Evolutionary conservation across 352 stramenopile species (phyloP).

Genomic region (Phytophthora kernoviae): DNA sequence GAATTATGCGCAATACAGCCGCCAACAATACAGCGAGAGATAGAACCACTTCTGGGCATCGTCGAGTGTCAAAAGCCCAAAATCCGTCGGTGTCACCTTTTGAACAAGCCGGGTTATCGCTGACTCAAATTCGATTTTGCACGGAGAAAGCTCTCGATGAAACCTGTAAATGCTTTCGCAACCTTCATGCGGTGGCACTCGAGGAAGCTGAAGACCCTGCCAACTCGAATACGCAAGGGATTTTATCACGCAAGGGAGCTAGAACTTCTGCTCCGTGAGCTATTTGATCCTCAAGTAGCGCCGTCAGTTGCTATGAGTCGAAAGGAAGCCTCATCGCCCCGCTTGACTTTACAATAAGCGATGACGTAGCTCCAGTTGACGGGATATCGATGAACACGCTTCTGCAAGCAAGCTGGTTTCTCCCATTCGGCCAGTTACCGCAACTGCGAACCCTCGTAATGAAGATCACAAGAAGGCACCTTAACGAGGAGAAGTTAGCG

Average conservation of each 20-base stretch:
- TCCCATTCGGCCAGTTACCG: conserved; percentile 60
- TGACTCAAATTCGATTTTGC: conserved; percentile 61
- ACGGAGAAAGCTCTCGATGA: conserved; percentile 53
- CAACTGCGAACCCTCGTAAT: conserved; percentile 51
- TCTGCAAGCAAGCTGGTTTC: conserved; percentile 63
- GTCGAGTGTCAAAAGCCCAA: conserved; percentile 4
- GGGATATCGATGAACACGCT: conserved; percentile 32
- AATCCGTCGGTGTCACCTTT: conserved; percentile 31
- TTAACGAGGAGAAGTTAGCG: conserved; percentile 60
- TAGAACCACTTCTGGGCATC: background rate
- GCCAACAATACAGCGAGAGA: conserved; percentile 10
- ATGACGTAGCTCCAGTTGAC: background rate
- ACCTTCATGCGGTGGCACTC: conserved; percentile 36
- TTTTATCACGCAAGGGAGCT: conserved; percentile 71
- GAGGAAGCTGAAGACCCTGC: conserved; percentile 14
- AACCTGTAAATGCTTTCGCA: conserved; percentile 43
- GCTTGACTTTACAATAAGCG: conserved; percentile 19
- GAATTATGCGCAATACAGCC: conserved; percentile 15
- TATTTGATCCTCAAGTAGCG: conserved; percentile 21
- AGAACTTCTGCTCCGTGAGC: conserved; percentile 37
- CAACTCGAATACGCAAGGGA: conserved; percentile 19
- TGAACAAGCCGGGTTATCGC: conserved; percentile 41
- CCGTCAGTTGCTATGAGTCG: conserved; percentile 1
- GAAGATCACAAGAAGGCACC: conserved; percentile 57
- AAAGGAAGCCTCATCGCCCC: conserved; percentile 12